These are phyloP conservation scores for Paramarasmius palmivorus DNA, from an alignment of 1,284 basidiomycete genomes.

Conservation along the genomic window DNA sequence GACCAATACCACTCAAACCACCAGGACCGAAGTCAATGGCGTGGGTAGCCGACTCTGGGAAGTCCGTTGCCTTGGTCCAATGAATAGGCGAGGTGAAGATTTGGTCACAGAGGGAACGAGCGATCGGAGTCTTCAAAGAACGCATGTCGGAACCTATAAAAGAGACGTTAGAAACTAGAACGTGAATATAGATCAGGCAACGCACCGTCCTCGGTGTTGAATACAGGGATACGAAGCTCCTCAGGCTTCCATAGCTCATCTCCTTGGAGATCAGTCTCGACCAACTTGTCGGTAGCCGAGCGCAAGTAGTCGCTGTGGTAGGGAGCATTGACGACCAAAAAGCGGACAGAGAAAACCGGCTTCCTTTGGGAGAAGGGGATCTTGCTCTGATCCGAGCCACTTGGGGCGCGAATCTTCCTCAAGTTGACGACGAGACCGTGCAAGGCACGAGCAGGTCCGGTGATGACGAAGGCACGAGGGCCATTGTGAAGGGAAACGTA, in stretches of 20 bases:
- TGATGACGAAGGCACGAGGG: slow-evolving; percentile 89
- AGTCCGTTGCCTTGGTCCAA: slow-evolving; percentile 89
- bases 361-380: slow-evolving; percentile 93
- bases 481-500: slow-evolving; percentile 92
- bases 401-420: slow-evolving; percentile 86
- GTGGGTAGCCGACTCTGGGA: slow-evolving; percentile 90
- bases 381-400: slow-evolving; percentile 92
- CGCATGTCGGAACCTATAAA: slow-evolving; percentile 83
- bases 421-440: slow-evolving; percentile 92
- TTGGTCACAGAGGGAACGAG: slow-evolving; percentile 85
- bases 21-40: slow-evolving; percentile 97
- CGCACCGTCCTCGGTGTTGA: slow-evolving; percentile 89
- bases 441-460: slow-evolving; percentile 89
- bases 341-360: slow-evolving; percentile 90
- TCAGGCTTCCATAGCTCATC: slow-evolving; percentile 81
- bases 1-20: slow-evolving; percentile 90
- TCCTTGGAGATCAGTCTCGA: slow-evolving; percentile 72
- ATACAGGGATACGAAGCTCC: slow-evolving; percentile 85
- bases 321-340: slow-evolving; percentile 92
- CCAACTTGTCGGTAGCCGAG: slow-evolving; percentile 77
- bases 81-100: slow-evolving; percentile 92
- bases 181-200: slow-evolving; percentile 20
- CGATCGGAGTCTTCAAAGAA: slow-evolving; percentile 61
- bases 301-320: slow-evolving; percentile 90
- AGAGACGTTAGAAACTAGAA: slow-evolving; percentile 22